phyloP scores from a whole-genome alignment of 140 eudicot species.

The Anethum foeniculum region DNA sequence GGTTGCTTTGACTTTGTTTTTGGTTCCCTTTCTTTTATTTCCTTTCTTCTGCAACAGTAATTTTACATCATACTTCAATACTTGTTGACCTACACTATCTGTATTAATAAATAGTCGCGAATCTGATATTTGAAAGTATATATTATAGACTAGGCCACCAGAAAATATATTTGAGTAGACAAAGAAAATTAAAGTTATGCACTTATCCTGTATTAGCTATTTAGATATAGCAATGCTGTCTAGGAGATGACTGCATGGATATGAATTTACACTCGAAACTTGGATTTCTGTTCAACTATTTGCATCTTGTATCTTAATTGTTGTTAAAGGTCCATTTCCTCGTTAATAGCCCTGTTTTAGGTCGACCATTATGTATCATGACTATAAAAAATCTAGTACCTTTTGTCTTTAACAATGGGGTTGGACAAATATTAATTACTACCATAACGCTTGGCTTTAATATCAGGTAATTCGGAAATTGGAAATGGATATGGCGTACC shows the following conservation, averaged over 20 bases:
- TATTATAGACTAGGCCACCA: neutral
- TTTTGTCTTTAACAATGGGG: neutral
- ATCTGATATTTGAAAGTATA: neutral
- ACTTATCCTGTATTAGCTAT: neutral
- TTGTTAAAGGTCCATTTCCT: neutral
- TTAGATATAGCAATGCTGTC: neutral
- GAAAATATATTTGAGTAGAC: neutral
- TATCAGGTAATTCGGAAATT: slow-evolving; percentile 68
- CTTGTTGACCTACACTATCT: neutral
- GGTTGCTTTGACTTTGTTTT: neutral
- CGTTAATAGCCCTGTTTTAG: neutral
- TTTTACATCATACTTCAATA: neutral
- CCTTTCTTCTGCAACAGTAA: neutral
- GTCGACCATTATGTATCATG: neutral
- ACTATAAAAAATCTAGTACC: neutral
- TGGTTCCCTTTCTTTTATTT: neutral
- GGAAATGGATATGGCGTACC: slow-evolving; percentile 99
- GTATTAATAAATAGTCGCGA: neutral
- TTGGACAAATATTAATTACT: neutral
- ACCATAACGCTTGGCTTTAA: slow-evolving; percentile 1
- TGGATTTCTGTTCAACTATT: neutral
- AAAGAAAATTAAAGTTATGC: neutral
- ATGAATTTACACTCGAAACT: neutral
- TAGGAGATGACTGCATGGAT: neutral
- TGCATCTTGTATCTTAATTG: neutral